Evolutionary conservation across 2,329 filamentous ascomycete species (phyloP).

Genomic region (Gaeumannomyces sp.): DNA sequence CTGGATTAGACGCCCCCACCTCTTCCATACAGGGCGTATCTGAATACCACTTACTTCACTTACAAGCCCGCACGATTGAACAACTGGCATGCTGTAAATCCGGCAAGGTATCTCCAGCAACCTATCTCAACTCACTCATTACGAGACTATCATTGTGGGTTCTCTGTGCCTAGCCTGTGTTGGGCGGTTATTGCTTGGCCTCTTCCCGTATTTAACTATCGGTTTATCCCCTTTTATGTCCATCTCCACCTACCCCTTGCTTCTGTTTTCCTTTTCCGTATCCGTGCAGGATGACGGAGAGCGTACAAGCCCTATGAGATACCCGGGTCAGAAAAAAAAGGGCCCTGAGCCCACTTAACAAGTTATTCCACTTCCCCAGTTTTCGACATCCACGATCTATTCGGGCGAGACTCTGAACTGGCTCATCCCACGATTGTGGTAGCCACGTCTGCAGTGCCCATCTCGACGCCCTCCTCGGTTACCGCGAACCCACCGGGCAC

Average conservation of each 20-base stretch:
- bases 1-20: slow-evolving; percentile 2
- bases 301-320: not conserved
- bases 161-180: not conserved
- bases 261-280: too few species aligned
- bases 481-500: slow-evolving; percentile 48
- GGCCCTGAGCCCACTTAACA: not conserved
- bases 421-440: not conserved
- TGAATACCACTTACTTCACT: not conserved
- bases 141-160: not conserved
- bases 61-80: not conserved
- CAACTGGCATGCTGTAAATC: not conserved
- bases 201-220: not conserved
- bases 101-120: not conserved
- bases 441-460: not conserved
- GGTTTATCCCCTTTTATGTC: not conserved
- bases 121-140: not conserved
- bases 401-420: not conserved
- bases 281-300: not conserved
- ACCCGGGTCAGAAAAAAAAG: not conserved
- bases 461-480: slow-evolving; percentile 45
- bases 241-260: not conserved
- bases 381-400: not conserved
- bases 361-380: not conserved
- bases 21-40: not conserved
- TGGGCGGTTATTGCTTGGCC: not conserved